Base-by-base conservation (phyloP, 2,329 filamentous ascomycete species). In the Trichoderma atroviride region DNA sequence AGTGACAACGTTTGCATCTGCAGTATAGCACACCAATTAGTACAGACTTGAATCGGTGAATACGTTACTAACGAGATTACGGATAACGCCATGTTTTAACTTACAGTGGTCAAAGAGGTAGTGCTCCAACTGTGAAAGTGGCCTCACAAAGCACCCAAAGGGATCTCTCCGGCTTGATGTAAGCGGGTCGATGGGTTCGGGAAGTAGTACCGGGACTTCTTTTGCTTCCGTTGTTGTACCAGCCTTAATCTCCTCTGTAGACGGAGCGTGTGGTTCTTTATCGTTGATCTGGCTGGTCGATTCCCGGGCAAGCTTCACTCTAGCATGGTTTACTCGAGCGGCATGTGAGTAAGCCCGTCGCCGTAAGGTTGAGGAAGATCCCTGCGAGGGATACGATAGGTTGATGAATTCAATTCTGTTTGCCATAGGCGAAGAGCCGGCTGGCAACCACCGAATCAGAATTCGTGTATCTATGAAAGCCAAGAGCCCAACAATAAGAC, bases 21-120 rank as follows among this genome's bases (percentile, higher is more conserved):
- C 29, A 27, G 40, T 13, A 6, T n/a, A 27, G n/a, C 13, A 7
- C 2, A n/a, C 4, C 0, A 52, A 10, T 50, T 16, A 55, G 14
- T 7, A 6, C 9, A 3, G 13, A 1, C 24, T 16, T 55, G 7
- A 55, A 55, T 2, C 9, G n/a, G 9, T 7, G 9, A 33, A 10
- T 13, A 19, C 0, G 22, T n/a, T 1, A 14, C 16, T 2, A 16
- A 53, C 1, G 16, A n/a, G 19, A 40, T 2, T 35, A 19, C 13
- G 31, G 37, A 4, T 27, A 2, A 9, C 14, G 27, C 14, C n/a
- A 37, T 10, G 14, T 11, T 3, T 24, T 6, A 13, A 37, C 60
- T 40, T 63, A 63, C 60, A 63, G 16, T 63, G 47, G 3, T 63
- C 47, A 53, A 63, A 63, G 14, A 63, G 47, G 60, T 53, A 63